Percentiles rank a stretch among this genome's conserved stretches.
Evolutionary conservation across 1,284 basidiomycete genomes (phyloP).

Genomic region (Tremellales sp.): DNA sequence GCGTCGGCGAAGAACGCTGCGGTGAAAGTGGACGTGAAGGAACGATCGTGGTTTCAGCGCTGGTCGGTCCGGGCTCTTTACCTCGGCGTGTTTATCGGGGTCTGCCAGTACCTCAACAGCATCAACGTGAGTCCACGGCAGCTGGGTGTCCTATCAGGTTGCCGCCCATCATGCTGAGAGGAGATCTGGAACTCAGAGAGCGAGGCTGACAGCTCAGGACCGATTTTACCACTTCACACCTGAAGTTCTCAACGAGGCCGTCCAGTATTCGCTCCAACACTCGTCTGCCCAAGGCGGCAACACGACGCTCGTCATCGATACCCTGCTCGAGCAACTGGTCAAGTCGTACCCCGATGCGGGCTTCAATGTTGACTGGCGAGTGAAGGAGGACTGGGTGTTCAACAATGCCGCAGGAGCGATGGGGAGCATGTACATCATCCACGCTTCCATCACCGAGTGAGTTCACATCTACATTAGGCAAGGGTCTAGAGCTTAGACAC

Average conservation of each 20-base stretch:
- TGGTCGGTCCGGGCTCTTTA: constrained; percentile 17
- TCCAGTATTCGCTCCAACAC: constrained; percentile 60
- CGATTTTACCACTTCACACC: constrained; percentile 71
- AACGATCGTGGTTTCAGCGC: background rate
- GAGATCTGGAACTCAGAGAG: background rate
- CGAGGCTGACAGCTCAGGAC: constrained; percentile 38
- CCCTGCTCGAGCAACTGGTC: constrained; percentile 72
- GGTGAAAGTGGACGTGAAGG: no score
- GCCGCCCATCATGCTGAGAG: background rate
- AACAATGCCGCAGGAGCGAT: constrained; percentile 98
- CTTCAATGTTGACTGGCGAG: constrained; percentile 59
- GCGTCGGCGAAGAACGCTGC: no score
- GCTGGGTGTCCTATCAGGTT: background rate
- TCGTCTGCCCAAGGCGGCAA: constrained; percentile 48
- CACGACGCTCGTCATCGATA: constrained; percentile 53
- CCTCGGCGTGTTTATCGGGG: constrained; percentile 22
- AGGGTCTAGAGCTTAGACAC: background rate
- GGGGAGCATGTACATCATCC: constrained; percentile 94
- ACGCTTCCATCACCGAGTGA: constrained; percentile 89
- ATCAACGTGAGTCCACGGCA: constrained; percentile 36
- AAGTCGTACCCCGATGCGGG: constrained; percentile 59
- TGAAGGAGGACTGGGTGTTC: constrained; percentile 79
- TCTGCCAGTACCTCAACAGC: constrained; percentile 25
- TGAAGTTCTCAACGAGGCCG: constrained; percentile 60
- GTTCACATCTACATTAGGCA: constrained; percentile 47